phyloP scores from a whole-genome alignment of 257 asterid species.

The Solanum piurae region DNA sequence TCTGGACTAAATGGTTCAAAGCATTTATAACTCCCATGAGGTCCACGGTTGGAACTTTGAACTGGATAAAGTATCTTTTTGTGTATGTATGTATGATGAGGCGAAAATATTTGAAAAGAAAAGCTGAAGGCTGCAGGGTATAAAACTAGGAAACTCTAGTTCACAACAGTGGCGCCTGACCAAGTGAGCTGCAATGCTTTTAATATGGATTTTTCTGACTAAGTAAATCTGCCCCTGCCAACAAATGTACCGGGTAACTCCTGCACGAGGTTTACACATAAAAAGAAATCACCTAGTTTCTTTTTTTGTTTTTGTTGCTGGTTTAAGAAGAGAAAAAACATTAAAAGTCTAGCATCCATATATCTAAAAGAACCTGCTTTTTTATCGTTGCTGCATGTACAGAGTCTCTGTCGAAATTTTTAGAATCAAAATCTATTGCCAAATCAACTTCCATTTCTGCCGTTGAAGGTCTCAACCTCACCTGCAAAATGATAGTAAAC shows the following conservation, averaged over 20 bases:
- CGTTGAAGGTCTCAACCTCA: constrained; percentile 56
- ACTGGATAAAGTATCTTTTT: background rate
- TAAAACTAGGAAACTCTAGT: background rate
- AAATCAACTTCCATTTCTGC: constrained; percentile 70
- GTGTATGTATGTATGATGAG: background rate
- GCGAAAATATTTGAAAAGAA: background rate
- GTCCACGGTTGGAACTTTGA: background rate
- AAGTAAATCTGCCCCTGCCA: background rate
- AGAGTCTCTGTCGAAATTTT: constrained; percentile 48
- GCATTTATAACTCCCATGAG: background rate
- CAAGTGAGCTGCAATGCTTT: background rate
- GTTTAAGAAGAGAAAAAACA: background rate
- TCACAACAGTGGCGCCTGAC: background rate
- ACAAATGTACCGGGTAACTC: background rate
- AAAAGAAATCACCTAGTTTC: background rate
- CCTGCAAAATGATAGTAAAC: constrained; percentile 23
- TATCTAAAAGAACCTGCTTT: constrained; percentile 39
- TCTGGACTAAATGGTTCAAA: background rate
- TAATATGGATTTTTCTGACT: background rate
- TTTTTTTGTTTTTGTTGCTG: background rate
- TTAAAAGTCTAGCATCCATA: background rate
- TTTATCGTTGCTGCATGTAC: constrained; percentile 23
- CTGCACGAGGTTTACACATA: background rate
- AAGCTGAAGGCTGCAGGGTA: background rate
- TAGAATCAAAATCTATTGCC: constrained; percentile 48